Evolutionary conservation across 1,284 basidiomycete genomes (phyloP).

Genomic region (Ustilago crameri): DNA sequence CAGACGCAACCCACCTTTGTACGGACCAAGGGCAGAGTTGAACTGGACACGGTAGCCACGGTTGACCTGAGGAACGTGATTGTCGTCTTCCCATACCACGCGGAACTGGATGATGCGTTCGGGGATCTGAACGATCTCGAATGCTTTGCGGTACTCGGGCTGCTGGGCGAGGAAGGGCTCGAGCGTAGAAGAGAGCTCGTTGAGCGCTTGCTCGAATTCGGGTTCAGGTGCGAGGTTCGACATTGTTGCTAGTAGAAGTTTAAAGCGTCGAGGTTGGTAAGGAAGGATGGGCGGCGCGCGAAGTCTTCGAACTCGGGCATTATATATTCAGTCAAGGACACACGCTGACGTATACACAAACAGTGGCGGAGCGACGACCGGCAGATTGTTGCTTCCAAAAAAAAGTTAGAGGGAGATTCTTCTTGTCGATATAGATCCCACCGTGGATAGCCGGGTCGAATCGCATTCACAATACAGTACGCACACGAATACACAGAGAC

Average conservation of each 20-base stretch:
- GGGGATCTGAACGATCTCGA: slow-evolving; percentile 78
- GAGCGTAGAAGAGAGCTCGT: slow-evolving; percentile 77
- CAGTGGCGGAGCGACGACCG: no score
- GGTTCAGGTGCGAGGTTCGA: slow-evolving; percentile 71
- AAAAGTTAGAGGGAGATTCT: no score
- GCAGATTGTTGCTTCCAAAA: no score
- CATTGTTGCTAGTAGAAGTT: slow-evolving; percentile 14
- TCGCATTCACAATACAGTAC: no score
- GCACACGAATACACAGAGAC: no score
- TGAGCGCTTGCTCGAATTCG: slow-evolving; percentile 76
- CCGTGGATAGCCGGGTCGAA: no score
- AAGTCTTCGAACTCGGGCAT: neutral
- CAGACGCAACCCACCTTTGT: slow-evolving; percentile 84
- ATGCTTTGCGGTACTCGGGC: slow-evolving; percentile 78
- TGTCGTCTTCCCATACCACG: slow-evolving; percentile 83
- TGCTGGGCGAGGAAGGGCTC: slow-evolving; percentile 77
- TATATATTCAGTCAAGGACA: no score
- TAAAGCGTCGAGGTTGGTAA: no score
- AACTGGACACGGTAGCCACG: slow-evolving; percentile 83
- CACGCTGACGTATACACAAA: no score
- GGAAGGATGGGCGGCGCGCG: no score
- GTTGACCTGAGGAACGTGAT: slow-evolving; percentile 75
- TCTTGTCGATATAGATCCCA: no score
- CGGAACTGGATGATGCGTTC: slow-evolving; percentile 76
- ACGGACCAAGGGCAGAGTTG: slow-evolving; percentile 84